Evolutionary conservation across 805 yeast genomes (phyloP).

Genomic region (Metschnikowia borealis): DNA sequence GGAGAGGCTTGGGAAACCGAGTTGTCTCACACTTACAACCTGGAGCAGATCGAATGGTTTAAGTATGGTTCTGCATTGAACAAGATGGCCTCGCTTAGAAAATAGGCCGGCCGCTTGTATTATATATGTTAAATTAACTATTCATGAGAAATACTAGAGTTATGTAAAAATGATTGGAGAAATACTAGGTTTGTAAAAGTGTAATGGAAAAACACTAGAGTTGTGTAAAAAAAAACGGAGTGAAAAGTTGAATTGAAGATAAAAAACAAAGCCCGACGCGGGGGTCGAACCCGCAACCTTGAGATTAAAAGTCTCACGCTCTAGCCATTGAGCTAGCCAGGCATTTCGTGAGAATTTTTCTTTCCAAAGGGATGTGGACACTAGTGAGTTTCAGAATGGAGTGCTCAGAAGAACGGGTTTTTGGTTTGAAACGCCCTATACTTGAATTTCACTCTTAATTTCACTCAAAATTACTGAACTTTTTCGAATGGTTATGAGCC

Average conservation of each 20-base stretch:
- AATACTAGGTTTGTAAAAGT: too few relatives aligned
- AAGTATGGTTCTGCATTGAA: slow-evolving; percentile 98
- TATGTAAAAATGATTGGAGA: too few relatives aligned
- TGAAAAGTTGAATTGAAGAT: background rate
- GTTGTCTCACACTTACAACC: slow-evolving; percentile 94
- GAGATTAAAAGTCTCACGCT: slow-evolving; percentile 24
- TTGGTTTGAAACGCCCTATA: background rate
- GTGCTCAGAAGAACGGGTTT: background rate
- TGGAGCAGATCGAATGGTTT: slow-evolving; percentile 98
- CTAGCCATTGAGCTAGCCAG: slow-evolving; percentile 26
- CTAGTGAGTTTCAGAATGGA: too few relatives aligned
- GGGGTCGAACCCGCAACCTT: slow-evolving; percentile 26
- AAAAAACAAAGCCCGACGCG: slow-evolving; percentile 23
- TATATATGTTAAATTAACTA: slow-evolving; percentile 9
- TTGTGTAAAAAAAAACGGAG: background rate
- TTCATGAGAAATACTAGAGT: slow-evolving; percentile 2
- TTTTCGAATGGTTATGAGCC: too few relatives aligned
- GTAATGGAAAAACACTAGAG: too few relatives aligned
- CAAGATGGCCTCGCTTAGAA: slow-evolving; percentile 64
- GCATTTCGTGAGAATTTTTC: slow-evolving; percentile 1
- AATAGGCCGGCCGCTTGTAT: slow-evolving; percentile 5
- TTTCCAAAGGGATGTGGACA: too few relatives aligned
- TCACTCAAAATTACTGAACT: too few relatives aligned
- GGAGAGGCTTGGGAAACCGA: slow-evolving; percentile 86
- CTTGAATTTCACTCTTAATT: too few relatives aligned